Conservation (phyloP, 768 basidiomycete species). For the Boletus rubroflammeus region DNA sequence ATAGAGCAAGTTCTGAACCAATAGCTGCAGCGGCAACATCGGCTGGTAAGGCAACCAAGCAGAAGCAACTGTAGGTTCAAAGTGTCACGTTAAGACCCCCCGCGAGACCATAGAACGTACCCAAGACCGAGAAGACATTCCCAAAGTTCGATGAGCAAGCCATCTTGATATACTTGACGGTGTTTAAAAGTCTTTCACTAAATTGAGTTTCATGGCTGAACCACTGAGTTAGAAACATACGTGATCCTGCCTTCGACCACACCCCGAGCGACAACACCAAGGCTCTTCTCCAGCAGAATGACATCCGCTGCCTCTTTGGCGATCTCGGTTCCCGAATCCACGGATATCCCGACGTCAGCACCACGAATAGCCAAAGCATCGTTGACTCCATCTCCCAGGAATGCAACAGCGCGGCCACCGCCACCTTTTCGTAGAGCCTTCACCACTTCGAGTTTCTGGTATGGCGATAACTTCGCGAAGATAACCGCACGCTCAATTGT, state of each 20-base stretch:
- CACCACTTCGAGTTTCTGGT: constrained; percentile 33
- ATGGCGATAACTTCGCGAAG: constrained; percentile 32
- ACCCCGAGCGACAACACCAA: constrained; percentile 32
- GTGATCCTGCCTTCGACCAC: constrained; percentile 33
- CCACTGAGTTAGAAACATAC: constrained; percentile 15
- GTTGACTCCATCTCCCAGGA: constrained; percentile 31
- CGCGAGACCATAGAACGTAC: constrained; percentile 12
- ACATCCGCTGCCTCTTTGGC: constrained; percentile 38
- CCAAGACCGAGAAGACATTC: constrained; percentile 32
- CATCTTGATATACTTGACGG: constrained; percentile 38
- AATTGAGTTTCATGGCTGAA: constrained; percentile 7
- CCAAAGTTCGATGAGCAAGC: constrained; percentile 37
- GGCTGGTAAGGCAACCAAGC: constrained; percentile 38
- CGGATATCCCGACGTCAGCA: constrained; percentile 33
- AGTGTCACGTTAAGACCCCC: background rate
- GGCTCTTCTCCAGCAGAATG: constrained; percentile 35
- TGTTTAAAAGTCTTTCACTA: constrained; percentile 32
- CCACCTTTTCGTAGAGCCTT: constrained; percentile 27
- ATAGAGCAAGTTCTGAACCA: constrained; percentile 33
- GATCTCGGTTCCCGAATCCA: constrained; percentile 34
- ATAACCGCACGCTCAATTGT: constrained; percentile 31
- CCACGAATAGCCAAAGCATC: constrained; percentile 32
- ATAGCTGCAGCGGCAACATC: constrained; percentile 33
- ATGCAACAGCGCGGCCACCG: constrained; percentile 29
- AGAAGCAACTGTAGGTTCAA: constrained; percentile 27